Conservation (phyloP, 2,329 filamentous ascomycete species). For the Colletotrichum sp. region DNA sequence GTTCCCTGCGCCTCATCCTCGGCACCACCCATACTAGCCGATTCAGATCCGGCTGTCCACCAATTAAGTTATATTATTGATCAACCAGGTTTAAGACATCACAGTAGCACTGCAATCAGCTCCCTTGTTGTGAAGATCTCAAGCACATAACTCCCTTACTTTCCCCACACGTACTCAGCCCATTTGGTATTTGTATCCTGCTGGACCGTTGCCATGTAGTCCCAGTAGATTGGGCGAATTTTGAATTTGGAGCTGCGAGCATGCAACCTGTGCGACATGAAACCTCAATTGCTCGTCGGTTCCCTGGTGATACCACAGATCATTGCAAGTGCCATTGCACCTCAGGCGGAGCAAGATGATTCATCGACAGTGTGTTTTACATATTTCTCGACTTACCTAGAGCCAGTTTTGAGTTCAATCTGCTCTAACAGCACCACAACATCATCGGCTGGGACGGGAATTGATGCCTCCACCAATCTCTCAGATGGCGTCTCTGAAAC, state of each 20-base stretch:
- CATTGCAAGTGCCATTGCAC: neutral
- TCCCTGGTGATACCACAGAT: neutral
- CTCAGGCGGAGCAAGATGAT: neutral
- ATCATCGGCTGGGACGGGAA: neutral
- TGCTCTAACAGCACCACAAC: neutral
- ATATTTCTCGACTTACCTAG: neutral
- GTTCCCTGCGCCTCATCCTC: neutral
- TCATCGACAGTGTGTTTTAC: neutral
- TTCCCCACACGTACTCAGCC: neutral
- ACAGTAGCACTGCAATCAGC: neutral
- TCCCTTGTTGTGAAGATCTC: neutral
- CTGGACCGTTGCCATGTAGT: neutral
- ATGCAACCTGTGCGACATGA: no score
- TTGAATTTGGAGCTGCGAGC: neutral
- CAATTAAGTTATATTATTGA: neutral
- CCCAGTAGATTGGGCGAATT: no score
- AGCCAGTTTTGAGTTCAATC: neutral
- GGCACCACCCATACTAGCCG: neutral
- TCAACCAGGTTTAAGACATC: neutral
- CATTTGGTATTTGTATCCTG: neutral
- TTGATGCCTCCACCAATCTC: neutral
- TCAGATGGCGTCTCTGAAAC: neutral
- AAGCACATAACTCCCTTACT: neutral
- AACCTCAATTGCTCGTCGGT: neutral
- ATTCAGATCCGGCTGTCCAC: accelerated